Evolutionary conservation across 2,329 filamentous ascomycete genomes (phyloP).

Genomic region (Pseudogymnoascus sp.): DNA sequence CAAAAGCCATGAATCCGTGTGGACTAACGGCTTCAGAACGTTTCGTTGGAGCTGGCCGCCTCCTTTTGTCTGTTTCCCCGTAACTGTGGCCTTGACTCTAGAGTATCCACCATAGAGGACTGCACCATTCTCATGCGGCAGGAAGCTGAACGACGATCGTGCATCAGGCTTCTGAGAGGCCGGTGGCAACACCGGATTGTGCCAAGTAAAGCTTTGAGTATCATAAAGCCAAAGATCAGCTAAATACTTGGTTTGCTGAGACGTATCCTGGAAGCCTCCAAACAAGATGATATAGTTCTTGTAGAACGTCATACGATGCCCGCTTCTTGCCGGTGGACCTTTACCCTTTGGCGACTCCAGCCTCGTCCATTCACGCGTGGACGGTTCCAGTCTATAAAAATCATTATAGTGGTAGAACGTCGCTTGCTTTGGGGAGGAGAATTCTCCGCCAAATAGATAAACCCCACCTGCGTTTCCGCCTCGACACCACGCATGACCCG

Average conservation of each 20-base stretch:
- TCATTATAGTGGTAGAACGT: constrained; percentile 99
- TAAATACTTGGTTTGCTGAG: constrained; percentile 87
- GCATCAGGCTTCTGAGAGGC: constrained; percentile 83
- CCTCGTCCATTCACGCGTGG: constrained; percentile 79
- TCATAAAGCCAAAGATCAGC: constrained; percentile 95
- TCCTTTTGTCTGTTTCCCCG: constrained; percentile 56
- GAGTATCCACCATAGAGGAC: constrained; percentile 93
- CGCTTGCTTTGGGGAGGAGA: constrained; percentile 91
- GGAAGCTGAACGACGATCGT: constrained; percentile 81
- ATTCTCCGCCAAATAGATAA: constrained; percentile 94
- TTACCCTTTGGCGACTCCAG: constrained; percentile 71
- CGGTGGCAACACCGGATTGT: constrained; percentile 63
- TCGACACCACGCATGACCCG: constrained; percentile 89
- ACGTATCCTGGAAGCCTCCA: constrained; percentile 95
- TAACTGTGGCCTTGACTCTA: constrained; percentile 66
- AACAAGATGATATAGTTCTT: constrained; percentile 96
- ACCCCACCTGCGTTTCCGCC: constrained; percentile 74
- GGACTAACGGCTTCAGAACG: constrained; percentile 75
- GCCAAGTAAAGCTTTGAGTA: constrained; percentile 78
- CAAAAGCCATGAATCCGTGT: constrained; percentile 92
- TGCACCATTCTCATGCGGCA: constrained; percentile 84
- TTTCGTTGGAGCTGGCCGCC: constrained; percentile 54
- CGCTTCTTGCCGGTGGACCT: constrained; percentile 75
- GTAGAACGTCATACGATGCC: constrained; percentile 92
- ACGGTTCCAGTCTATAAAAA: constrained; percentile 88